Evolutionary conservation across 768 basidiomycete species (phyloP).

Genomic region (Suillus occidentalis): DNA sequence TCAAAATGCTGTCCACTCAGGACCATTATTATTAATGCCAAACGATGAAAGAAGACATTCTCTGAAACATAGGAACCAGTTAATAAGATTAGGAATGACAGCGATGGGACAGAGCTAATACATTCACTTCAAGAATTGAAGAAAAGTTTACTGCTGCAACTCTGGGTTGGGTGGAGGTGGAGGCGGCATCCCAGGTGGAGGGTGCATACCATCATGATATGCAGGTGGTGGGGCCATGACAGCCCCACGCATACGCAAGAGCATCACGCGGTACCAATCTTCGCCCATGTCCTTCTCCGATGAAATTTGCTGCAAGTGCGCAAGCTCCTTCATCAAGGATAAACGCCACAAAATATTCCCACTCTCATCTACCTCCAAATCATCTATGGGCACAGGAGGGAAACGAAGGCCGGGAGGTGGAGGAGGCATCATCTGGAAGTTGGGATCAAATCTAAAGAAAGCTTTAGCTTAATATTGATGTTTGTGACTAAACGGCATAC

Average conservation of each 20-base stretch:
- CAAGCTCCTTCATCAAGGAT: constrained; percentile 80
- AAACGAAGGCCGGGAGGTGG: constrained; percentile 58
- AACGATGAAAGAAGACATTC: neutral
- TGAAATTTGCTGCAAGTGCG: constrained; percentile 72
- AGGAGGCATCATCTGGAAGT: constrained; percentile 63
- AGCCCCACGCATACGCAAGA: constrained; percentile 72
- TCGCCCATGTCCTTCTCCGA: constrained; percentile 78
- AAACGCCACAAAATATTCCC: constrained; percentile 80
- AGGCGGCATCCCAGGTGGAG: constrained; percentile 36
- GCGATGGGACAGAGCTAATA: neutral
- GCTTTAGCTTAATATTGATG: constrained; percentile 6
- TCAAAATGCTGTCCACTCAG: neutral
- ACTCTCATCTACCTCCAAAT: constrained; percentile 73
- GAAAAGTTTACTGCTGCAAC: constrained; percentile 23
- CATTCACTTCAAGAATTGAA: constrained; percentile 1
- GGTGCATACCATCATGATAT: constrained; percentile 38
- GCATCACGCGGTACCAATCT: constrained; percentile 87
- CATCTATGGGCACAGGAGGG: constrained; percentile 68
- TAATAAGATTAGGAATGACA: neutral
- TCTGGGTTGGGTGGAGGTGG: constrained; percentile 36
- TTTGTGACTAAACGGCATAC: constrained; percentile 26
- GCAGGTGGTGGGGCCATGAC: constrained; percentile 53
- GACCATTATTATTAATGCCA: neutral
- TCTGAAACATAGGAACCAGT: constrained; percentile 6
- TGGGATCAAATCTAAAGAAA: constrained; percentile 65